Conservation (phyloP, 805 yeast species). For the Kazachstania psychrophila region DNA sequence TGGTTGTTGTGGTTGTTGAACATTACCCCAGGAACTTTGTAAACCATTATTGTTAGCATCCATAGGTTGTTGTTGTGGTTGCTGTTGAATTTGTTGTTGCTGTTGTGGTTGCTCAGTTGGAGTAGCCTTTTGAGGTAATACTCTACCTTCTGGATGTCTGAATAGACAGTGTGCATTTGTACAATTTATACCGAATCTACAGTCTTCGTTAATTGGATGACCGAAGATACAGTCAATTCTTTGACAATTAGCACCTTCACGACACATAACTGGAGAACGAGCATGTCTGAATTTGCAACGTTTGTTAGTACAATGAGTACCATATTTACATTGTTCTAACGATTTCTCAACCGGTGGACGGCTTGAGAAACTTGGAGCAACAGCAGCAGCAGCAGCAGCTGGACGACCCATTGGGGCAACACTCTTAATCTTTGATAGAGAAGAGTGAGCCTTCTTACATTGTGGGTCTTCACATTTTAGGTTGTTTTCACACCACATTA, state of each 20-base stretch:
- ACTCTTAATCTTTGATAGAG: conserved; percentile 45
- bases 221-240: conserved; percentile 75
- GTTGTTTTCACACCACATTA: conserved; percentile 72
- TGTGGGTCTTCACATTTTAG: conserved; percentile 49
- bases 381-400: conserved; percentile 7
- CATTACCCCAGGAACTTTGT: conserved; percentile 5
- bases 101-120: conserved; percentile 21
- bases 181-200: conserved; percentile 74
- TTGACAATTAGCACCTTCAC: conserved; percentile 70
- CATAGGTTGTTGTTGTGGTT: conserved; percentile 4
- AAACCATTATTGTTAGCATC: conserved; percentile 14
- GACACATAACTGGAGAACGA: conserved; percentile 58
- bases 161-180: conserved; percentile 61
- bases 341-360: conserved; percentile 38
- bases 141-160: conserved; percentile 76
- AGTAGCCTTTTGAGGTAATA: conserved; percentile 17
- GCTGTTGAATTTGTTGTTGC: conserved; percentile 22
- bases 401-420: conserved; percentile 27
- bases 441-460: conserved; percentile 77
- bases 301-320: conserved; percentile 63
- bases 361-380: conserved; percentile 7
- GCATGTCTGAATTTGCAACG: conserved; percentile 84
- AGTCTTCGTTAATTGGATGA: conserved; percentile 71
- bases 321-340: conserved; percentile 78
- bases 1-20: conserved; percentile 8